Conservation (phyloP, 2,329 filamentous ascomycete species). For the Exutisphaerella laricina region DNA sequence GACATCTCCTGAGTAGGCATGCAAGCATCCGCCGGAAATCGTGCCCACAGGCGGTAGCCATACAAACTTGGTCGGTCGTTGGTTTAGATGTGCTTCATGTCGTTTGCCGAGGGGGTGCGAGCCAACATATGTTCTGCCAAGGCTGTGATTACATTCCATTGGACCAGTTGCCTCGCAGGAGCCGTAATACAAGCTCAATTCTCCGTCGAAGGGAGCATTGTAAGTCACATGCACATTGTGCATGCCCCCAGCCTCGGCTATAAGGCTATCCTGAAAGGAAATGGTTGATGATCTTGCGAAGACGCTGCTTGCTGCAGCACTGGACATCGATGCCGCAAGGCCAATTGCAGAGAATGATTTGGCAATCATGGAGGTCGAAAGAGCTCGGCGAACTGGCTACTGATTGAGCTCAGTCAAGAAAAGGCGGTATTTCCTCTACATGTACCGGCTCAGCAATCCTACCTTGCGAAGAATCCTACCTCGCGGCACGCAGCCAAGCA, state of each 20-base stretch:
- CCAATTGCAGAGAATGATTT: slow-evolving; percentile 13
- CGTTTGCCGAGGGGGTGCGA: slow-evolving; percentile 28
- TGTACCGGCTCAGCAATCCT: not conserved
- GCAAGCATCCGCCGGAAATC: slow-evolving; percentile 38
- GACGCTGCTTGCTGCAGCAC: slow-evolving; percentile 9
- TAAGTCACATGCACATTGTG: slow-evolving; percentile 48
- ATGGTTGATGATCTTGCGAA: slow-evolving; percentile 18
- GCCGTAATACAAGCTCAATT: slow-evolving; percentile 43
- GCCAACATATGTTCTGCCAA: slow-evolving; percentile 40
- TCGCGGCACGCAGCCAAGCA: slow-evolving; percentile 5
- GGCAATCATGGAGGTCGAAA: too few relatives aligned
- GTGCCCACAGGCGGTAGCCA: slow-evolving; percentile 44
- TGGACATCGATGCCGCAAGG: slow-evolving; percentile 11
- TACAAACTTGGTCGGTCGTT: slow-evolving; percentile 43
- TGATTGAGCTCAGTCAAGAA: too few relatives aligned
- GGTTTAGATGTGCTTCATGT: slow-evolving; percentile 25
- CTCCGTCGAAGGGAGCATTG: slow-evolving; percentile 39
- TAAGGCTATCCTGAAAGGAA: slow-evolving; percentile 23
- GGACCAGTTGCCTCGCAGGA: slow-evolving; percentile 36
- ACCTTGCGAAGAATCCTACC: not conserved
- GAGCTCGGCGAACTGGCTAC: too few relatives aligned
- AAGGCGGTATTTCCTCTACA: too few relatives aligned
- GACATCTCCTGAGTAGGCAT: slow-evolving; percentile 39
- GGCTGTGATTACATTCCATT: slow-evolving; percentile 40
- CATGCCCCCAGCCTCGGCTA: slow-evolving; percentile 33